Percentiles rank a stretch among this genome's conserved stretches.
phyloP scores from a whole-genome alignment of 83 land plant species.

The Picea abies region DNA sequence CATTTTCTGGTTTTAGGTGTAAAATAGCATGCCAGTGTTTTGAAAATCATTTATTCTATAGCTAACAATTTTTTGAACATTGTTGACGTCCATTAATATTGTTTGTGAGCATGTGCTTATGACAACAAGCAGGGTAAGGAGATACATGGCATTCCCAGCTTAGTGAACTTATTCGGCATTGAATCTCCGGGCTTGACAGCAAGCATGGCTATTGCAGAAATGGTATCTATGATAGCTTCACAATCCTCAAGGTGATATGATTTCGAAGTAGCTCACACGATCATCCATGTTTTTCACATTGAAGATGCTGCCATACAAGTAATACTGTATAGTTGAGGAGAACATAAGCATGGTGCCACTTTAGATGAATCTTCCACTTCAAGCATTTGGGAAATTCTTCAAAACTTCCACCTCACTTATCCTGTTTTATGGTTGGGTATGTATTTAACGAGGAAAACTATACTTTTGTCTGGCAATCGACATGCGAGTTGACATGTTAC shows the following conservation, averaged over 20 bases:
- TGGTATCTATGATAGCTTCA: constrained; percentile 12
- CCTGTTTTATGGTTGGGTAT: too few relatives aligned
- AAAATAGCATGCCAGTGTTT: background rate
- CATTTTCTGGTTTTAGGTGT: background rate
- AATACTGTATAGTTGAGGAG: too few relatives aligned
- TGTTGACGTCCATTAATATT: background rate
- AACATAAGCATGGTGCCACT: too few relatives aligned
- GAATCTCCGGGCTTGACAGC: constrained; percentile 98
- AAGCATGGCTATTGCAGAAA: constrained; percentile 87
- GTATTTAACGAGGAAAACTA: too few relatives aligned
- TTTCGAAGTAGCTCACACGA: background rate
- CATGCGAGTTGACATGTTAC: too few relatives aligned
- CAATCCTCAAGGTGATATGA: background rate
- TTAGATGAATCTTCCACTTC: too few relatives aligned
- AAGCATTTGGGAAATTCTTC: too few relatives aligned
- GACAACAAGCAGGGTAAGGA: constrained; percentile 70
- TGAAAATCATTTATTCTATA: background rate
- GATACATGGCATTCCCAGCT: constrained; percentile 81
- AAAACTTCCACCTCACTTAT: too few relatives aligned
- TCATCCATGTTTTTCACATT: background rate
- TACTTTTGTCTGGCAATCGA: too few relatives aligned
- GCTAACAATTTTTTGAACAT: background rate
- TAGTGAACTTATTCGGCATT: constrained; percentile 88
- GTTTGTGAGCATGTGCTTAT: background rate
- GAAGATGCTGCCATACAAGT: too few relatives aligned